These are phyloP conservation scores for Kluyveromyces sp. DNA, from an alignment of 1,139 yeast species.

Conservation along the genomic window DNA sequence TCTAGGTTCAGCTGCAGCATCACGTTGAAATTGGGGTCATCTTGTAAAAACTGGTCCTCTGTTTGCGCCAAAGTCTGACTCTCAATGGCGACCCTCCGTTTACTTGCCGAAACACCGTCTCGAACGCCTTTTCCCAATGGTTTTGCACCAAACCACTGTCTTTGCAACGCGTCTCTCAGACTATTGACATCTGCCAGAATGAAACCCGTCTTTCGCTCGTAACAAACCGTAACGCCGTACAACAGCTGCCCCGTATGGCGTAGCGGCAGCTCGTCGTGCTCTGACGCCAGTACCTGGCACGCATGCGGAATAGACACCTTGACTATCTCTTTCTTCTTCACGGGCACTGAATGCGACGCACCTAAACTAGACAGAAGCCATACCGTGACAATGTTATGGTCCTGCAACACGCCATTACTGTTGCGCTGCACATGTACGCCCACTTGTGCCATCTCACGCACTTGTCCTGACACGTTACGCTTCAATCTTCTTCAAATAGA, in stretches of 20 bases:
- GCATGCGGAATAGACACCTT: conserved; percentile 28
- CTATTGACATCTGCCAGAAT: conserved; percentile 23
- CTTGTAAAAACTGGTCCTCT: conserved; percentile 4
- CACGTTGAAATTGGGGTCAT: conserved; percentile 6
- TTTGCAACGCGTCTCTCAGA: conserved; percentile 21
- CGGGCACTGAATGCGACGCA: conserved; percentile 8
- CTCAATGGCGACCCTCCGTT: background rate
- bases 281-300: conserved; percentile 22
- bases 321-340: conserved; percentile 27
- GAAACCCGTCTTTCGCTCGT: conserved; percentile 28
- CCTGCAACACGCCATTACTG: background rate
- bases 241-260: conserved; percentile 27
- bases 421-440: background rate
- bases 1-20: conserved; percentile 3
- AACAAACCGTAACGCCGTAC: conserved; percentile 30
- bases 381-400: conserved; percentile 14
- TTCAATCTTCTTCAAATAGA: no score
- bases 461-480: background rate
- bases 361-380: conserved; percentile 22
- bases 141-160: conserved; percentile 13
- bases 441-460: conserved; percentile 1
- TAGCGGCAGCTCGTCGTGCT: conserved; percentile 19
- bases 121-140: conserved; percentile 1
- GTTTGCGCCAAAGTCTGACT: background rate
- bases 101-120: background rate